Evolutionary conservation across 352 stramenopile species (phyloP).

Genomic region (Lagenidium giganteum): DNA sequence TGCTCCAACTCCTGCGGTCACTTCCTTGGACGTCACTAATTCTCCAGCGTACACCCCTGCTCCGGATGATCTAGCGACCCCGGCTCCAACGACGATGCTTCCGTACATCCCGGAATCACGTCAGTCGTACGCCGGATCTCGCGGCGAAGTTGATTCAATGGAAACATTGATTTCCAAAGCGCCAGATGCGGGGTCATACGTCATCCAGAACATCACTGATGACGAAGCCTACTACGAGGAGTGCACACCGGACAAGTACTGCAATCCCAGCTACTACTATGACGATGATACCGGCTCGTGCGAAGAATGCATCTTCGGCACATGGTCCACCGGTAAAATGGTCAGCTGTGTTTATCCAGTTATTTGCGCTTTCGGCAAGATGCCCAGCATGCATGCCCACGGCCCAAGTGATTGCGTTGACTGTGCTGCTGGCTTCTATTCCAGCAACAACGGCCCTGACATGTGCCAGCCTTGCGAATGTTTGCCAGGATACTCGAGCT

Average conservation of each 20-base stretch:
- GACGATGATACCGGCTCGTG: constrained; percentile 17
- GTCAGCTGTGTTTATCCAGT: constrained; percentile 30
- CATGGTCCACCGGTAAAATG: constrained; percentile 40
- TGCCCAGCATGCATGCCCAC: constrained; percentile 25
- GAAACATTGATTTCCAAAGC: too few species aligned
- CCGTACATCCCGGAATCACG: too few species aligned
- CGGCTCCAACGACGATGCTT: too few species aligned
- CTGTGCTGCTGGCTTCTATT: constrained; percentile 32
- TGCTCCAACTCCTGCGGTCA: too few species aligned
- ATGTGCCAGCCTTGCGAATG: constrained; percentile 34
- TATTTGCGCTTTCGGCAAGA: constrained; percentile 15
- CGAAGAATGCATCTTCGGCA: constrained; percentile 34
- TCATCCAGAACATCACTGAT: too few species aligned
- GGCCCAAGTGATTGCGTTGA: constrained; percentile 20
- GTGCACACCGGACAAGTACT: constrained; percentile 11
- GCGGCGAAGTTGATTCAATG: too few species aligned
- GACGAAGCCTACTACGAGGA: background rate
- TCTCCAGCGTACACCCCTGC: too few species aligned
- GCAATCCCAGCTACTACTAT: constrained; percentile 32
- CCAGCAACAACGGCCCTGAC: constrained; percentile 23
- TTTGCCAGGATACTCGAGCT: constrained; percentile 20
- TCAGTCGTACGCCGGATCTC: too few species aligned
- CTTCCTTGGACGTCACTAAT: too few species aligned
- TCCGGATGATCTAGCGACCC: too few species aligned
- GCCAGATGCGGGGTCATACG: too few species aligned